Percentiles rank a stretch among this genome's conserved stretches.
phyloP scores from a whole-genome alignment of 1,284 basidiomycete genomes.

The Ustilago curta region DNA sequence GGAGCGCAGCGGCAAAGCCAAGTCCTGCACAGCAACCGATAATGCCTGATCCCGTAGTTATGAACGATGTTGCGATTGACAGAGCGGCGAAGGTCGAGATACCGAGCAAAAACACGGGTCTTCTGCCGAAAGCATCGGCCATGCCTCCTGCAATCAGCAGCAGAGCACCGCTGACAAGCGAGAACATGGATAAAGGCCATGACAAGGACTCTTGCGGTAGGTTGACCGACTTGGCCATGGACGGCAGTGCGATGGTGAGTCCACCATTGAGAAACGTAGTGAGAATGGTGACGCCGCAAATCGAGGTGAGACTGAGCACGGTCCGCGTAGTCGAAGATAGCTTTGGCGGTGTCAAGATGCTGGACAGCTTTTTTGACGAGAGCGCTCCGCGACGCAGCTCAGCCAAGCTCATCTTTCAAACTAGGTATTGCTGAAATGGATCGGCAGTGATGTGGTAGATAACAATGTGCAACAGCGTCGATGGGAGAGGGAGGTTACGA shows the following conservation, averaged over 20 bases:
- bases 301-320: conserved; percentile 46
- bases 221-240: conserved; percentile 71
- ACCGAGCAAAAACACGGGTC: conserved; percentile 72
- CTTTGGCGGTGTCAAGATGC: conserved; percentile 29
- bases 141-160: conserved; percentile 70
- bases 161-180: conserved; percentile 75
- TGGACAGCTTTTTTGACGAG: conserved; percentile 30
- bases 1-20: conserved; percentile 52
- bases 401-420: conserved; percentile 24
- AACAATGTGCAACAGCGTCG: no score
- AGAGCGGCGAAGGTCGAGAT: conserved; percentile 64
- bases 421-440: no score
- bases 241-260: conserved; percentile 75
- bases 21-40: conserved; percentile 64
- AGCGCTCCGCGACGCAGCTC: conserved; percentile 31
- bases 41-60: conserved; percentile 61
- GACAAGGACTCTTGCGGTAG: conserved; percentile 71
- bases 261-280: conserved; percentile 71
- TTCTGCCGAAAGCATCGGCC: conserved; percentile 71
- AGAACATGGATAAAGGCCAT: conserved; percentile 77
- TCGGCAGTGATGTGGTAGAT: no score
- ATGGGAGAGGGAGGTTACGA: not conserved
- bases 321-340: conserved; percentile 26
- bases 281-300: conserved; percentile 54
- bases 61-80: conserved; percentile 65